Base-by-base conservation (phyloP, 805 yeast species). In the Ogataea allantospora region DNA sequence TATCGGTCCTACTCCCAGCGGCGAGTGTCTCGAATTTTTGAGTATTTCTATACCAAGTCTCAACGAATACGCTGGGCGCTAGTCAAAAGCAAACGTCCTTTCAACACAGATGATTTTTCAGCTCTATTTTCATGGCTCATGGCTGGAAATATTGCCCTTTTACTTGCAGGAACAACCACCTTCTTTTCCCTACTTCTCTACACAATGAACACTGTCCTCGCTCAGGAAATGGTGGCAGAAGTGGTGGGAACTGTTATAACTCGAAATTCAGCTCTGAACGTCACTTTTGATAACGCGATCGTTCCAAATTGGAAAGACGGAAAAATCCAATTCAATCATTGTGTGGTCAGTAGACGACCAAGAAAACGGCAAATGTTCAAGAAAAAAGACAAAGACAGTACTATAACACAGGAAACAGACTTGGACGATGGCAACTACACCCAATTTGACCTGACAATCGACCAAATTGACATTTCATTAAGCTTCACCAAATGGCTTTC, bases 231-330 rank as follows among this genome's bases (percentile, higher is more conserved):
- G 36, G 81, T 91, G 19, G 97, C 97, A 1, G 69, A 81, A 31
- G 71, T 75, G 49, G 68, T 89, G 20, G 98, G 98, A 7, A 85
- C 85, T 53, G 64, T 85, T 41, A 75, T 93, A 39, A 89, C 98
- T 5, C 75, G 75, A 44, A 93, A 88, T 54, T 79, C 95, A 2
- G 84, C 87, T 7, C 63, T 89, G 45, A 77, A 83, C 0, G 96
- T 93, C 7, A 80, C 86, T 0, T 93, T 93, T 54, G 98, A 91
- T 57, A 82, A 78, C 57, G 99, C 98, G 1, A 85, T 91, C 40
- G 95, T 88, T 5, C 97, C 97, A 0, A 88, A 86, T 39, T 89
- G 96, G 96, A 72, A 80, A 27, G 87, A 83, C 47, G 95, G 96
- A 2, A 83, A 78, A 45, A 86, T 93, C 37, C 76, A 82, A 29